Evolutionary conservation across 2,329 filamentous ascomycete species (phyloP).

Genomic region (Fonsecaea pedrosoi): DNA sequence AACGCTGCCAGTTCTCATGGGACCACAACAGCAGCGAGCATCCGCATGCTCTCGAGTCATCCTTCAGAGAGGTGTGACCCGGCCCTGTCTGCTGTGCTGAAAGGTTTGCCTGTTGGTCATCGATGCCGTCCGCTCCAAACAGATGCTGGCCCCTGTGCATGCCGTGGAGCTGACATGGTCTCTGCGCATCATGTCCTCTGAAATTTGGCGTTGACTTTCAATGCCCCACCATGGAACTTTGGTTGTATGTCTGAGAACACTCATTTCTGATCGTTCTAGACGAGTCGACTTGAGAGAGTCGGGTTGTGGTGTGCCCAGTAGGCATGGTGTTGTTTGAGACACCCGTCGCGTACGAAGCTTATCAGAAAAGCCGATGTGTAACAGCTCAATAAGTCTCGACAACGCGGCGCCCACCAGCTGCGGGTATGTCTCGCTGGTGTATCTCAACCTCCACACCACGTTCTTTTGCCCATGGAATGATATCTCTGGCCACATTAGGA

Average conservation of each 20-base stretch:
- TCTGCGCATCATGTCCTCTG: no score
- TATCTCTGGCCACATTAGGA: constrained; percentile 25
- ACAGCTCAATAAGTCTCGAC: neutral
- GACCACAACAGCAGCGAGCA: no score
- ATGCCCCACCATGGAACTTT: neutral
- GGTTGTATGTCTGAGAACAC: neutral
- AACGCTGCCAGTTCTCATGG: no score
- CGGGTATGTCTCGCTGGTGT: neutral
- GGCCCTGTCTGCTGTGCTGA: no score
- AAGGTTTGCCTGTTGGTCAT: no score
- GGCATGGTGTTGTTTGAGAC: neutral
- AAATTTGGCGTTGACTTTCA: neutral
- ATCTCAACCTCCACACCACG: constrained; percentile 21
- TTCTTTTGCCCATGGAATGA: constrained; percentile 24
- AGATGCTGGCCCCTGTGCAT: no score
- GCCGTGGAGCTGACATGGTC: no score
- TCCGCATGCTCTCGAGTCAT: no score
- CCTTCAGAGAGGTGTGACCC: no score
- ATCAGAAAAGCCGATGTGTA: neutral
- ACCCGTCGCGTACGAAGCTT: neutral
- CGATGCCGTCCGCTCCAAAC: no score
- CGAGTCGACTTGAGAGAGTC: no score
- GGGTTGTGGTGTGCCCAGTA: neutral
- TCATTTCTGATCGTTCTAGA: neutral
- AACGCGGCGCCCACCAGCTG: neutral